Percentiles rank a stretch among this genome's conserved stretches.
phyloP scores from a whole-genome alignment of 1,284 basidiomycete genomes.

The Puccinia triticina region DNA sequence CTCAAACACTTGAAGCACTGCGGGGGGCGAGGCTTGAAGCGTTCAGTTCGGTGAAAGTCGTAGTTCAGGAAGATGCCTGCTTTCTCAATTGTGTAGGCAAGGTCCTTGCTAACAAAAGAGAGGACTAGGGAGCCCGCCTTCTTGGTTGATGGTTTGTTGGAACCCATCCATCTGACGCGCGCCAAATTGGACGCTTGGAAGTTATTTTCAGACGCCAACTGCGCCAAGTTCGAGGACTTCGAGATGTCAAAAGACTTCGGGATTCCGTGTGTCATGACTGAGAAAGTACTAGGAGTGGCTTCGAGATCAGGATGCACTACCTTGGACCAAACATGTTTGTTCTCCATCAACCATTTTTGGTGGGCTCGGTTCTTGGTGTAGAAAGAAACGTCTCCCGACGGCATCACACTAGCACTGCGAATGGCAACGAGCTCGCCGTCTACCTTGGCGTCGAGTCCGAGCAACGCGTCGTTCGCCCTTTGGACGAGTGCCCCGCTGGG shows the following conservation, averaged over 20 bases:
- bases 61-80: slow-evolving; percentile 20
- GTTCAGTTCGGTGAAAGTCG: neutral
- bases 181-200: neutral
- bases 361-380: neutral
- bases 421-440: neutral
- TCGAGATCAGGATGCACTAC: neutral
- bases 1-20: slow-evolving; percentile 17
- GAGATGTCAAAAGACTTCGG: neutral
- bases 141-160: neutral
- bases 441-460: neutral
- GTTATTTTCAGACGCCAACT: neutral
- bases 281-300: neutral
- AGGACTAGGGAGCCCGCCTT: neutral
- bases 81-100: neutral
- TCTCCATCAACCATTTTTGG: slow-evolving; percentile 1
- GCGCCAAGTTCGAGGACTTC: neutral
- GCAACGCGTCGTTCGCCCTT: no score
- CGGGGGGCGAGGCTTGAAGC: neutral
- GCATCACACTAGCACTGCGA: neutral
- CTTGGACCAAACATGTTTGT: slow-evolving; percentile 9
- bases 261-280: neutral
- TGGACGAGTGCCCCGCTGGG: neutral
- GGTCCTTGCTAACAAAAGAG: neutral
- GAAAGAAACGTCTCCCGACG: neutral
- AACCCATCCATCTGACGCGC: neutral